A percentile compares a stretch with the other conserved stretches of the same genome.
These are phyloP conservation scores for Colletotrichum eleusines DNA, from an alignment of 2,329 filamentous ascomycete genomes.

Conservation along the genomic window DNA sequence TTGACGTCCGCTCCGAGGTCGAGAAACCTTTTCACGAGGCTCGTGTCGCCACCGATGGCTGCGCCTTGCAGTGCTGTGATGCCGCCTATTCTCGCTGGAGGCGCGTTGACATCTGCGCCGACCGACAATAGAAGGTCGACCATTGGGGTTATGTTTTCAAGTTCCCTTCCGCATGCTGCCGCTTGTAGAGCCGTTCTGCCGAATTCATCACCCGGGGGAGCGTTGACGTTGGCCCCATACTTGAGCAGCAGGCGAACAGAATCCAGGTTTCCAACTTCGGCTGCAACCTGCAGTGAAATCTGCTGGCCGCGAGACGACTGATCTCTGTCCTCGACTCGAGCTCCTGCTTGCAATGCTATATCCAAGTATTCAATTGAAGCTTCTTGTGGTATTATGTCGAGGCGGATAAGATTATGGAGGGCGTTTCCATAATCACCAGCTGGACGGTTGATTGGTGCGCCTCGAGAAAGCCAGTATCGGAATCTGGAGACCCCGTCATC, in stretches of 20 bases:
- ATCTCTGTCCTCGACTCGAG: not conserved
- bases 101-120: not conserved
- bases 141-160: no score
- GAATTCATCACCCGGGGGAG: not conserved
- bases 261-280: not conserved
- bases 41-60: not conserved
- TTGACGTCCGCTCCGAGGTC: not conserved
- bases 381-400: no score
- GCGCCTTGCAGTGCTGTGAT: not conserved
- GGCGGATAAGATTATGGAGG: not conserved
- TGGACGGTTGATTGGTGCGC: not conserved
- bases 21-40: not conserved
- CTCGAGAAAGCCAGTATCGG: not conserved
- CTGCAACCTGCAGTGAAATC: slow-evolving; percentile 10
- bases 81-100: not conserved
- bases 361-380: accelerated
- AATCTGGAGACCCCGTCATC: not conserved
- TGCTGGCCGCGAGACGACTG: accelerated
- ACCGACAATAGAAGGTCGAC: not conserved
- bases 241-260: not conserved
- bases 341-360: not conserved
- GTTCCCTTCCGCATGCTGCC: accelerated
- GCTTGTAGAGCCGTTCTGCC: slow-evolving; percentile 16
- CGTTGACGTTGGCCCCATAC: not conserved
- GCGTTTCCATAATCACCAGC: not conserved